Base-by-base conservation (phyloP, 2,329 filamentous ascomycete species). In the Apiospora kogelbergensis region DNA sequence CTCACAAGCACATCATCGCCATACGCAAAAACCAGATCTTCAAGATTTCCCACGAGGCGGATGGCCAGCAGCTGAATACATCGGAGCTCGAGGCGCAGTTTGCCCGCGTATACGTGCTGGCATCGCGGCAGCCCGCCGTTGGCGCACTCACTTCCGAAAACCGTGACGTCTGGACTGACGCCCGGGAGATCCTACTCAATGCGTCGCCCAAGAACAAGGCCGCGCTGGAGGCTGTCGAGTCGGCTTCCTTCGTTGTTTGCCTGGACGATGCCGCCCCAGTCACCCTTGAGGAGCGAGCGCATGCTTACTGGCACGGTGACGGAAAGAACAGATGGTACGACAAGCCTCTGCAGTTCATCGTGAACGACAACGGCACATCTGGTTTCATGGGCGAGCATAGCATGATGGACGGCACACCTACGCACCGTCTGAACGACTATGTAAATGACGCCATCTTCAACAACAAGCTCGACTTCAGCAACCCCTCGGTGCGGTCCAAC, bases 401-500 rank as follows among this genome's bases (percentile, higher is more conserved):
- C 76, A 98, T 99, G 96, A 99, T 99, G 97, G 96, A 99, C 79
- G 96, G 97, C 73, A 99, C 96, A 7, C 95, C 97, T 1, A 99
- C 97, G 2, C 96, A 98, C 83, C 92, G 97, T 60, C 88, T 99
- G 20, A 99, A 98, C 81, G 96, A 99, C 86, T 96, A 94, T 78
- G 88, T 97, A 78, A 97, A 95, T 84, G 90, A 93, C 79, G 88
- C 93, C 77, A 98, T 98, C 80, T 95, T 97, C 83, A 91, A 91
- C 84, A 95, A 97, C 84, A 97, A 96, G 80, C 90, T 99, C 70
- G 94, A 98, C 81, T 93, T 98, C 78, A 92, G 91, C 70, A 88
- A 94, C 79, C 88, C 93, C 9, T 83, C 84, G 45, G 82, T 97
- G 70, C 94, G 96, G 76, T 94, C 94, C 63, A 89, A 92, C 81